phyloP scores from a whole-genome alignment of 768 basidiomycete species.

The Boletus rubescentipes region DNA sequence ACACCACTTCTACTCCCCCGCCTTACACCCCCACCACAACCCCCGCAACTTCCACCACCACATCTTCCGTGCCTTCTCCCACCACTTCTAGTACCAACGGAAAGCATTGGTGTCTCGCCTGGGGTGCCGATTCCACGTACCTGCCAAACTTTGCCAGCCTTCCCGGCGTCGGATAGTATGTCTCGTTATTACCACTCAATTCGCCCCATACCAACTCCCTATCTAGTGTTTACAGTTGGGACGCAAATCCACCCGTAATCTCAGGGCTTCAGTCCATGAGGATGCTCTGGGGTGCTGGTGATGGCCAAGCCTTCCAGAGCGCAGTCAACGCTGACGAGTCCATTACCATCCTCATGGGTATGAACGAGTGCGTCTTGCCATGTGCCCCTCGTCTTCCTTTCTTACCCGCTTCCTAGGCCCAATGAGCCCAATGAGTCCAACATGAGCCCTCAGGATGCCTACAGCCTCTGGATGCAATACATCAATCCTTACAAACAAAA shows the following conservation, averaged over 20 bases:
- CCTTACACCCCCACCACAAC: conserved; percentile 13
- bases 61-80: neutral
- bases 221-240: conserved; percentile 64
- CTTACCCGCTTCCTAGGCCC: conserved; percentile 47
- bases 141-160: conserved; percentile 47
- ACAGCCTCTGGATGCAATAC: conserved; percentile 56
- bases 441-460: conserved; percentile 50
- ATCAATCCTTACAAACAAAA: conserved; percentile 53
- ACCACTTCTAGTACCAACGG: neutral
- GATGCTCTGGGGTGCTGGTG: conserved; percentile 67
- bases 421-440: conserved; percentile 63
- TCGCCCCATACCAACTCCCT: neutral
- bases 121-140: conserved; percentile 23
- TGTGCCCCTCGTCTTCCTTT: neutral
- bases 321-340: conserved; percentile 41
- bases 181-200: neutral
- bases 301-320: conserved; percentile 44
- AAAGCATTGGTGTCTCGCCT: conserved; percentile 63
- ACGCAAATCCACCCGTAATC: fast-evolving
- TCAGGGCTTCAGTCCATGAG: conserved; percentile 31
- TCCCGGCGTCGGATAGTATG: conserved; percentile 43
- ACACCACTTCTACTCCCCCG: conserved; percentile 2
- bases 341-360: conserved; percentile 41
- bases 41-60: neutral
- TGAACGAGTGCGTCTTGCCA: conserved; percentile 66